phyloP scores from a whole-genome alignment of 2,329 filamentous ascomycete species.

The Fusarium palustre region DNA sequence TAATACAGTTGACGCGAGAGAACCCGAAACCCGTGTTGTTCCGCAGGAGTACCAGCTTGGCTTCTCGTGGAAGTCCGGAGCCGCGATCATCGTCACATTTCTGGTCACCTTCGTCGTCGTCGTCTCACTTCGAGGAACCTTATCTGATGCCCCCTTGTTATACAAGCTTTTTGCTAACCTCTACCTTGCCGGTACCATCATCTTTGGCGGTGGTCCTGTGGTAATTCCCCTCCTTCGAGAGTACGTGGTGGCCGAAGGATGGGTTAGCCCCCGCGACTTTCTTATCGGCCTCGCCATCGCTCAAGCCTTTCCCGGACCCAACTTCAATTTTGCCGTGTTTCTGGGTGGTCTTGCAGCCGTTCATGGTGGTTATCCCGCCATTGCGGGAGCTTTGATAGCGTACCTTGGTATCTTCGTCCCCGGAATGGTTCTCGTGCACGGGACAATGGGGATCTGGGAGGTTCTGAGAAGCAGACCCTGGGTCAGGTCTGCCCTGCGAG shows the following conservation, averaged over 20 bases:
- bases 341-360: constrained; percentile 64
- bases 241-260: constrained; percentile 74
- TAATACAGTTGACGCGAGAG: fast-evolving
- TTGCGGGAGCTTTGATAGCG: constrained; percentile 63
- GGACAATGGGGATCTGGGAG: constrained; percentile 67
- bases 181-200: constrained; percentile 78
- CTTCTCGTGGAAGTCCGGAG: constrained; percentile 60
- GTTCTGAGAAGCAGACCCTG: constrained; percentile 58
- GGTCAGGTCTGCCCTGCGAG: constrained; percentile 63
- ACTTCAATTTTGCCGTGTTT: constrained; percentile 67
- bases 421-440: constrained; percentile 61
- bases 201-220: constrained; percentile 73
- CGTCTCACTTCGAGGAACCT: constrained; percentile 63
- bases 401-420: constrained; percentile 66
- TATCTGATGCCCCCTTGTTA: constrained; percentile 56
- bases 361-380: constrained; percentile 51
- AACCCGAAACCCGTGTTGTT: constrained; percentile 43
- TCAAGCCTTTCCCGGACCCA: constrained; percentile 71
- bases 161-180: constrained; percentile 77
- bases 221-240: constrained; percentile 72
- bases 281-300: constrained; percentile 78
- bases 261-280: constrained; percentile 78
- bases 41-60: constrained; percentile 51
- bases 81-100: constrained; percentile 60
- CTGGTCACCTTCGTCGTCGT: constrained; percentile 67